Evolutionary conservation across 139 green algal genomes (phyloP).

Genomic region (Chlamydomonas schloesseri): DNA sequence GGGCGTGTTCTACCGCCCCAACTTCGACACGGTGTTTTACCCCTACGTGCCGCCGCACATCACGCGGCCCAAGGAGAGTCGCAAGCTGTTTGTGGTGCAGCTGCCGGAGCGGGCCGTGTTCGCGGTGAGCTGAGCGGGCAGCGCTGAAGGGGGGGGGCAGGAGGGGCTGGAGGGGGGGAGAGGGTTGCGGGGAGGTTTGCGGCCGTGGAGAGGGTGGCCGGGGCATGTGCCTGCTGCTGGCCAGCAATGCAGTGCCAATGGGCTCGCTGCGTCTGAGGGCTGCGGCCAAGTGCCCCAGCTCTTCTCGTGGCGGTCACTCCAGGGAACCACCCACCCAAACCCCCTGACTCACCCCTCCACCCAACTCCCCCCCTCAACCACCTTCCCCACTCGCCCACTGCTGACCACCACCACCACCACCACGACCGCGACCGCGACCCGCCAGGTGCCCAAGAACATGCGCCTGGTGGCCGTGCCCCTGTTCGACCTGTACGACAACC

Average conservation of each 20-base stretch:
- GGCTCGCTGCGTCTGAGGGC: too few relatives aligned
- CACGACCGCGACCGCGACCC: background rate
- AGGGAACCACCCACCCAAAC: too few relatives aligned
- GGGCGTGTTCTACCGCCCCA: conserved; percentile 84
- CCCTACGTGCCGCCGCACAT: conserved; percentile 96
- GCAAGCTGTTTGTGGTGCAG: conserved; percentile 88
- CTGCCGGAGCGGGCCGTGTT: conserved; percentile 94
- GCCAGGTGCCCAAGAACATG: conserved; percentile 93
- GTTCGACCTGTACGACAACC: conserved; percentile 97
- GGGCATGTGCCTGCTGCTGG: too few relatives aligned
- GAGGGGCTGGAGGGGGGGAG: background rate
- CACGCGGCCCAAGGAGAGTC: conserved; percentile 94
- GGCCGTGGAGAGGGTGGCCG: too few relatives aligned
- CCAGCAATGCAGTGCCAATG: too few relatives aligned
- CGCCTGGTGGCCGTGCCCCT: conserved; percentile 95
- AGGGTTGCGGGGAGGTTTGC: too few relatives aligned
- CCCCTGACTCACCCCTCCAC: too few relatives aligned
- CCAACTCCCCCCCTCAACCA: too few relatives aligned
- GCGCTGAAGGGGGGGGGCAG: background rate
- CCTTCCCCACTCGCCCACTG: too few relatives aligned
- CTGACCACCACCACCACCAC: too few relatives aligned
- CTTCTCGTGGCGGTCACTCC: too few relatives aligned
- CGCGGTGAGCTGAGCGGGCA: conserved; percentile 72
- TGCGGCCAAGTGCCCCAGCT: too few relatives aligned
- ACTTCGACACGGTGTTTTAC: conserved; percentile 96